phyloP scores from a whole-genome alignment of 2,329 filamentous ascomycete genomes.

The Hymenoscyphus scutula region DNA sequence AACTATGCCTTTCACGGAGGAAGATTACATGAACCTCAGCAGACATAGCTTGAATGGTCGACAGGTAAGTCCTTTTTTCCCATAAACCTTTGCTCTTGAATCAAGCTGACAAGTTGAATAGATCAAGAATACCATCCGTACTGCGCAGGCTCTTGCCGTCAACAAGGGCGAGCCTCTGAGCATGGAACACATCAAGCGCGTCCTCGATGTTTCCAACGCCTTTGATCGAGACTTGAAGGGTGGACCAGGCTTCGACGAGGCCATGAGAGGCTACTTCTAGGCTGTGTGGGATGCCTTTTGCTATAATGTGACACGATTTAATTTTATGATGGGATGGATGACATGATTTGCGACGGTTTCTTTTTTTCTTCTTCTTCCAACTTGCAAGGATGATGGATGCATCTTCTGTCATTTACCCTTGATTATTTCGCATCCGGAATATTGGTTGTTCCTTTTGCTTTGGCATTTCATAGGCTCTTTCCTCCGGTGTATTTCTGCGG shows the following conservation, averaged over 20 bases:
- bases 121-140: slow-evolving; percentile 87
- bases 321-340: background rate
- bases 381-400: too few relatives aligned
- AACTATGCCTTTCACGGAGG: slow-evolving; percentile 60
- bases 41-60: slow-evolving; percentile 67
- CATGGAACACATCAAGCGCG: slow-evolving; percentile 77
- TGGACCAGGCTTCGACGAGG: slow-evolving; percentile 75
- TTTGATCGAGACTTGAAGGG: slow-evolving; percentile 84
- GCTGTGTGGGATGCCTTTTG: too few relatives aligned
- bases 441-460: too few relatives aligned
- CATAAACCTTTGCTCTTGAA: background rate
- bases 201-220: slow-evolving; percentile 78
- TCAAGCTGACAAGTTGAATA: slow-evolving; percentile 39
- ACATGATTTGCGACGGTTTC: too few relatives aligned
- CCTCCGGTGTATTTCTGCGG: too few relatives aligned
- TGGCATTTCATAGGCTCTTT: too few relatives aligned
- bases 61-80: slow-evolving; percentile 46
- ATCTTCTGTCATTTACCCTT: too few relatives aligned
- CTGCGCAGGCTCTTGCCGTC: slow-evolving; percentile 77
- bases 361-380: too few relatives aligned
- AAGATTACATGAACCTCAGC: slow-evolving; percentile 65
- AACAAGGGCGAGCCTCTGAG: slow-evolving; percentile 68
- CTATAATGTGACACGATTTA: background rate
- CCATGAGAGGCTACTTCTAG: slow-evolving; percentile 72
- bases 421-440: too few relatives aligned